These are phyloP conservation scores for Diaporthe destruens DNA, from an alignment of 2,329 filamentous ascomycete species.

Conservation along the genomic window DNA sequence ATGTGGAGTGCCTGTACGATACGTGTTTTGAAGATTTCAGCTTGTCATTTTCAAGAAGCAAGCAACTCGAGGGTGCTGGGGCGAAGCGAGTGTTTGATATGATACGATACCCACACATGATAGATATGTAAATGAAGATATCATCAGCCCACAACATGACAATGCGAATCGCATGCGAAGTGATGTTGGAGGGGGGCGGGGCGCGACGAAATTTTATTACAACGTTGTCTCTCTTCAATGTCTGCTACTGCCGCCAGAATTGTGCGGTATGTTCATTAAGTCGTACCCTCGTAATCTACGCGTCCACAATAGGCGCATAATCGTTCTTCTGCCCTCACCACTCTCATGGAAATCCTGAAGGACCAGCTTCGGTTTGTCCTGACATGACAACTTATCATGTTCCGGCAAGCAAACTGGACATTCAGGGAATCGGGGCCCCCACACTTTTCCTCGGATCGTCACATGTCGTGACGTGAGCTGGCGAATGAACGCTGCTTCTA, in stretches of 20 bases:
- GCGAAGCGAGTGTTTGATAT: conserved; percentile 41
- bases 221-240: background rate
- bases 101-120: conserved; percentile 35
- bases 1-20: background rate
- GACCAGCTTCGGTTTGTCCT: background rate
- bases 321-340: background rate
- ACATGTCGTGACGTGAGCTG: background rate
- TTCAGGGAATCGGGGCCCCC: background rate
- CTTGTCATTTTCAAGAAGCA: background rate
- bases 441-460: background rate
- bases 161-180: background rate
- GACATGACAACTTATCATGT: background rate
- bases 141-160: conserved; percentile 2
- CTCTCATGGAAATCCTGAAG: background rate
- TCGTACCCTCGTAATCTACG: background rate
- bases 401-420: background rate
- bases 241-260: background rate
- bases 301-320: background rate
- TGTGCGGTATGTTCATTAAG: background rate
- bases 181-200: too few relatives aligned
- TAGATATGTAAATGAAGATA: conserved; percentile 35
- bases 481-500: background rate
- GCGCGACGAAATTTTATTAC: background rate
- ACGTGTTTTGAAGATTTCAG: background rate
- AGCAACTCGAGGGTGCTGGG: conserved; percentile 25